Percentiles rank a stretch among this genome's conserved stretches.
Evolutionary conservation across 2,329 filamentous ascomycete genomes (phyloP).

Genomic region (Ceratocystis papillata): DNA sequence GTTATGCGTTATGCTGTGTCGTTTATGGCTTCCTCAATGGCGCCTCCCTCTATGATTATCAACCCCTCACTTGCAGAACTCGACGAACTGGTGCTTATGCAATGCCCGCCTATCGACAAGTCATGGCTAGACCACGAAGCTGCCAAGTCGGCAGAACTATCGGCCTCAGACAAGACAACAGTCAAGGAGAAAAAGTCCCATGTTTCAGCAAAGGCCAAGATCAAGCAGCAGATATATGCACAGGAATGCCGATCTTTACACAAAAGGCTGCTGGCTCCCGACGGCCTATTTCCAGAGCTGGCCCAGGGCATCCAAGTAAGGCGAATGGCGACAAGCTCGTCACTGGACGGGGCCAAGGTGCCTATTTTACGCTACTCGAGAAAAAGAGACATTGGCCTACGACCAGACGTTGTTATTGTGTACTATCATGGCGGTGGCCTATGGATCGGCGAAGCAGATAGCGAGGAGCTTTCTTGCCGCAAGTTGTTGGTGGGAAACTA

Average conservation of each 20-base stretch:
- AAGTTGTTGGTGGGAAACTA: slow-evolving; percentile 30
- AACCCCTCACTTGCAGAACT: slow-evolving; percentile 24
- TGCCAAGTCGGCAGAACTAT: slow-evolving; percentile 27
- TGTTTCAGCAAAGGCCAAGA: slow-evolving; percentile 25
- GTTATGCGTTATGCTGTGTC: slow-evolving; percentile 7
- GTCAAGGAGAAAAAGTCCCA: slow-evolving; percentile 28
- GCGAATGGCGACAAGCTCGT: slow-evolving; percentile 31
- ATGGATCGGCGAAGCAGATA: slow-evolving; percentile 39
- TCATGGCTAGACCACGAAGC: slow-evolving; percentile 36
- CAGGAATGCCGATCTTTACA: slow-evolving; percentile 34
- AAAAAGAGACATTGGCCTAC: slow-evolving; percentile 19
- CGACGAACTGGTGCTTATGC: slow-evolving; percentile 28
- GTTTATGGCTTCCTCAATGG: slow-evolving; percentile 15
- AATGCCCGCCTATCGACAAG: slow-evolving; percentile 34
- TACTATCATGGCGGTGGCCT: slow-evolving; percentile 43
- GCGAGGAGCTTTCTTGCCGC: slow-evolving; percentile 40
- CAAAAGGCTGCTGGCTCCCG: slow-evolving; percentile 31
- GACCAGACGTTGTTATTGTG: slow-evolving; percentile 31
- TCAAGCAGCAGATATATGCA: slow-evolving; percentile 34
- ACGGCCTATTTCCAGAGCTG: slow-evolving; percentile 33
- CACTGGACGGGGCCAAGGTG: slow-evolving; percentile 31
- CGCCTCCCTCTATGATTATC: slow-evolving; percentile 20
- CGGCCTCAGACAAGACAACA: slow-evolving; percentile 27
- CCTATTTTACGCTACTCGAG: slow-evolving; percentile 33
- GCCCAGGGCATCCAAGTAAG: slow-evolving; percentile 30